phyloP scores from a whole-genome alignment of 768 basidiomycete species.

The Lactarius pseudohatsudake region DNA sequence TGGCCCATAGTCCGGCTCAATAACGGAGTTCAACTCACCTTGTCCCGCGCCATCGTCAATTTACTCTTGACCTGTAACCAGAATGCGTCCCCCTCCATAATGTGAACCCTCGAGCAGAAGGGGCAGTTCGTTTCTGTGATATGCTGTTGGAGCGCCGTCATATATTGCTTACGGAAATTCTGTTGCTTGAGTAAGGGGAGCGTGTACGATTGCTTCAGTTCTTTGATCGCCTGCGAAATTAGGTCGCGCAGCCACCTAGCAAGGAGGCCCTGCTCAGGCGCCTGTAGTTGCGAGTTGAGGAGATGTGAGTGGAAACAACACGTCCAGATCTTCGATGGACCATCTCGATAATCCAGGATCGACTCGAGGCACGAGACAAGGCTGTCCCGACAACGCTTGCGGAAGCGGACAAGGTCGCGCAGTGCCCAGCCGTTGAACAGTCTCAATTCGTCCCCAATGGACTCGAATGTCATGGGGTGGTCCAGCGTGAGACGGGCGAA shows the following conservation, averaged over 20 bases:
- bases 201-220: conserved; percentile 4
- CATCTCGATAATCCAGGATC: neutral
- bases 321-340: conserved; percentile 10
- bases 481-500: conserved; percentile 7
- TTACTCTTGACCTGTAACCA: conserved; percentile 11
- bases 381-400: conserved; percentile 14
- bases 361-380: conserved; percentile 8
- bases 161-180: conserved; percentile 8
- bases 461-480: conserved; percentile 14
- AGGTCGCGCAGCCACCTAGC: conserved; percentile 9
- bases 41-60: conserved; percentile 11
- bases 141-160: conserved; percentile 8
- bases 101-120: conserved; percentile 1
- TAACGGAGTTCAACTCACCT: neutral
- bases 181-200: conserved; percentile 9
- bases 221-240: conserved; percentile 7
- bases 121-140: neutral
- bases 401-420: conserved; percentile 9
- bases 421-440: conserved; percentile 14
- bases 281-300: neutral
- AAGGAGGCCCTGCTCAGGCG: neutral
- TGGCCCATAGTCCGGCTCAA: neutral
- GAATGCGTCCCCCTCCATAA: conserved; percentile 10
- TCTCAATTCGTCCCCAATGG: conserved; percentile 2
- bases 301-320: neutral